These are phyloP conservation scores for Cryptosporidium ubiquitum DNA, from an alignment of 169 alveolate species.

Conservation along the genomic window DNA sequence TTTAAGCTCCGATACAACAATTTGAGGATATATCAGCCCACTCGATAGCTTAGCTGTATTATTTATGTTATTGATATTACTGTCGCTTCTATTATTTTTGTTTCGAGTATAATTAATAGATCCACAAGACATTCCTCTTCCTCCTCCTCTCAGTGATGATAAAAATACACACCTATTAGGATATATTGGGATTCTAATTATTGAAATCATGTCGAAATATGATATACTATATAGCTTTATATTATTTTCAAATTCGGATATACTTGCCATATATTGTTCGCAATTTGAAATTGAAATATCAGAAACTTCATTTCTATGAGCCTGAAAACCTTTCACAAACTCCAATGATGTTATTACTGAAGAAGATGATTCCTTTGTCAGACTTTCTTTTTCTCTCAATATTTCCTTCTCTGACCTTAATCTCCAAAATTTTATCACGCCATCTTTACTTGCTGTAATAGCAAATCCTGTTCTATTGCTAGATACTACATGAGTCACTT, in stretches of 20 bases:
- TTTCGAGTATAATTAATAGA: neutral
- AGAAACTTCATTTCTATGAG: slow-evolving; percentile 91
- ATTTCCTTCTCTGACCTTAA: slow-evolving; percentile 87
- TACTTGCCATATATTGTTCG: slow-evolving; percentile 80
- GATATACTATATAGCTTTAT: slow-evolving; percentile 83
- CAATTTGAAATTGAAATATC: slow-evolving; percentile 80
- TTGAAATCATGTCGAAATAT: slow-evolving; percentile 83
- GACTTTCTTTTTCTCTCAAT: neutral
- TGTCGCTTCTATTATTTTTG: neutral
- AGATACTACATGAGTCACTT: slow-evolving; percentile 85
- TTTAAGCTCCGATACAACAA: slow-evolving; percentile 78
- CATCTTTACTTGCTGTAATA: slow-evolving; percentile 95
- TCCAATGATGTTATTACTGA: slow-evolving; percentile 81
- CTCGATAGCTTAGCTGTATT: neutral
- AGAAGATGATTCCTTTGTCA: neutral
- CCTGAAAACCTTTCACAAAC: slow-evolving; percentile 95
- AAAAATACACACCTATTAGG: slow-evolving; percentile 45
- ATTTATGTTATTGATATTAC: neutral
- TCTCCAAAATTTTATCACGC: slow-evolving; percentile 97
- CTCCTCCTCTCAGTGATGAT: neutral
- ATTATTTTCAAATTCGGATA: slow-evolving; percentile 80
- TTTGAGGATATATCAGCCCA: slow-evolving; percentile 27
- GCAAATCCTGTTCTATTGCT: slow-evolving; percentile 89
- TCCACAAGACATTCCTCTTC: neutral
- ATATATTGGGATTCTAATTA: slow-evolving; percentile 74